These are phyloP conservation scores for Atkinsonella texensis DNA, from an alignment of 2,329 filamentous ascomycete genomes.

Conservation along the genomic window DNA sequence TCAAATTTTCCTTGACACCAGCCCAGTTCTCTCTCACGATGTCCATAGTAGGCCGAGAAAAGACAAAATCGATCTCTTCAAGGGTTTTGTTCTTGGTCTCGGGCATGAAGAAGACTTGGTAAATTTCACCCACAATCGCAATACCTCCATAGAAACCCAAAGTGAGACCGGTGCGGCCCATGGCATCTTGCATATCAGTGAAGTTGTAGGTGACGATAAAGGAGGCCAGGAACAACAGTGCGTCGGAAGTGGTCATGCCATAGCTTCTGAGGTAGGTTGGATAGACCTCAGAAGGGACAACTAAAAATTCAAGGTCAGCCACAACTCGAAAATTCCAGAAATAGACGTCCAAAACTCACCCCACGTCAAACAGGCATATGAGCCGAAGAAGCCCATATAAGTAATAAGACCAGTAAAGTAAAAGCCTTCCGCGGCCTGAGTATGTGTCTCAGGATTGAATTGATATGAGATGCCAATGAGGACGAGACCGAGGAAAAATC, in stretches of 20 bases:
- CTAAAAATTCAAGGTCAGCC: constrained; percentile 13
- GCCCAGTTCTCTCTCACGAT: constrained; percentile 47
- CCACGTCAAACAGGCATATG: constrained; percentile 53
- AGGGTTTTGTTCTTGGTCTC: constrained; percentile 58
- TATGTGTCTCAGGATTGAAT: constrained; percentile 33
- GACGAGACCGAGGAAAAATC: constrained; percentile 58
- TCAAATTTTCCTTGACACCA: constrained; percentile 19
- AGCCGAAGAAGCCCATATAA: constrained; percentile 59
- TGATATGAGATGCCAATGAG: constrained; percentile 55
- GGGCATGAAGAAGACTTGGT: constrained; percentile 65
- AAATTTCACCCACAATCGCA: constrained; percentile 56
- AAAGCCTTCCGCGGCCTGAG: constrained; percentile 39
- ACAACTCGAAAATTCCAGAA: not conserved
- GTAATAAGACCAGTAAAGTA: constrained; percentile 57
- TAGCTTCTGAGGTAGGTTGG: constrained; percentile 61
- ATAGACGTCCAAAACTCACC: constrained; percentile 7
- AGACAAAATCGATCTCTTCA: constrained; percentile 60
- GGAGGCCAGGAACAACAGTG: constrained; percentile 56
- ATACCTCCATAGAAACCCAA: constrained; percentile 67
- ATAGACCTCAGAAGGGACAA: constrained; percentile 57
- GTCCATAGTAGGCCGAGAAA: constrained; percentile 49
- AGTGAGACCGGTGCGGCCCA: constrained; percentile 51
- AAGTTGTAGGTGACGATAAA: constrained; percentile 72
- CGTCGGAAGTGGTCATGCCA: constrained; percentile 60
- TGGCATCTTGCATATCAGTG: constrained; percentile 54